Base-by-base conservation (phyloP, 306 rosid genomes). In the Rosa rugosa region DNA sequence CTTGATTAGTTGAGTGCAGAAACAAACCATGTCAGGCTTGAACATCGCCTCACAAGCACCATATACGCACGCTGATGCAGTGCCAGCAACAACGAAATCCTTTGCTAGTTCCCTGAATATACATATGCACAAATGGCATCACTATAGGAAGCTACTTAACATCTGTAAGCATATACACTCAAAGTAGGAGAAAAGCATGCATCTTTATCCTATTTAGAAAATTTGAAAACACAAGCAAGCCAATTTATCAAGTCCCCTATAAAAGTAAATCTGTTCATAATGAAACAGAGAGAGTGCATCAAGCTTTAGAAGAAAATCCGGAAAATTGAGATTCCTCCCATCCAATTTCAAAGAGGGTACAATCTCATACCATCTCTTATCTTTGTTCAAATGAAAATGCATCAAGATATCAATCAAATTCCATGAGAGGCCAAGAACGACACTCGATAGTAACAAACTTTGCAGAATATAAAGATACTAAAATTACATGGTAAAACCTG, bases 41-140 rank as follows among this genome's bases (percentile, higher is more conserved):
- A 90, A 96, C 99, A 96, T 93, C 0, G 99, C 83, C 81, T 96
- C 98, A 75, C 98, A 96, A 88, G 98, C 99, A 89, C 99, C 99
- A 89, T 96, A 91, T 13, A 93, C 90, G 62, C 98, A 96, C 86
- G 93, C 99, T 4, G 99, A 93, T 45, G 99, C 99, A 83, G 91
- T 82, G 45, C 99, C 99, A 70, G 97, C 93, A 80, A 96, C 99
- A 83, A 96, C 98, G 77, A 96, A 96, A 80, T 96, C 99, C 63
- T 96, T 96, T 6, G 99, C 99, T 71, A 96, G 93, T 76, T 96
- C 99, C 91, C 99, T 96, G 92, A 31, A 74, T 45, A 79, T 5
- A 85, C 51, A 79, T 54, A 77, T n/a, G 46, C 77, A 71, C 20
- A 62, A 23, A 13, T 12, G 34, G 25, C 11, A 77, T 77, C 62